Evolutionary conservation across 768 basidiomycete genomes (phyloP).

Genomic region (Termitomyces titanicus): DNA sequence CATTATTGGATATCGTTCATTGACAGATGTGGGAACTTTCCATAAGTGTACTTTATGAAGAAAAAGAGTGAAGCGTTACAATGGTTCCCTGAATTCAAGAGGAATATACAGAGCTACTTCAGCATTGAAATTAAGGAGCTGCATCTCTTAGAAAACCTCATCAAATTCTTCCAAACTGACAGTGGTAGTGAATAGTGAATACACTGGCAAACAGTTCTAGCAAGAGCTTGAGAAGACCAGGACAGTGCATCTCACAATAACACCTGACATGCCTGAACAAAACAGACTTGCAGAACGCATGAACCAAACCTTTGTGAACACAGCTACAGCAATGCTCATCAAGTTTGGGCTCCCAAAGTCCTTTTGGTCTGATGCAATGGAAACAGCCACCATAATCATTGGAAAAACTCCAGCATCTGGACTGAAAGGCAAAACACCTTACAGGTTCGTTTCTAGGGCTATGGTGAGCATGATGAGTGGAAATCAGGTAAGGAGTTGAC

Average conservation of each 20-base stretch:
- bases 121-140: background rate
- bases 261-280: background rate
- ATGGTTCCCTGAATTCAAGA: background rate
- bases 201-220: background rate
- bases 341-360: background rate
- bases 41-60: too few relatives aligned
- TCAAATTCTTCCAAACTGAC: background rate
- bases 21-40: too few relatives aligned
- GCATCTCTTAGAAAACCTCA: background rate
- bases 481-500: too few relatives aligned
- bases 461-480: too few relatives aligned
- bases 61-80: background rate
- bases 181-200: background rate
- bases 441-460: too few relatives aligned
- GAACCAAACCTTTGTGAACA: background rate
- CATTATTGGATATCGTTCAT: too few relatives aligned
- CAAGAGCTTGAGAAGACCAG: background rate
- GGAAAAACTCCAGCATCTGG: too few relatives aligned
- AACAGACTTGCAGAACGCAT: background rate
- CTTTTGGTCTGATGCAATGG: too few relatives aligned
- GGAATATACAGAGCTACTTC: background rate
- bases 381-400: too few relatives aligned
- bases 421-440: too few relatives aligned
- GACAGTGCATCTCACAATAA: background rate
- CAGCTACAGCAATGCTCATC: background rate